Evolutionary conservation across 2,329 filamentous ascomycete genomes (phyloP), one percentile per base, ranked within the genome.

Genomic region (Scedosporium boydii): DNA sequence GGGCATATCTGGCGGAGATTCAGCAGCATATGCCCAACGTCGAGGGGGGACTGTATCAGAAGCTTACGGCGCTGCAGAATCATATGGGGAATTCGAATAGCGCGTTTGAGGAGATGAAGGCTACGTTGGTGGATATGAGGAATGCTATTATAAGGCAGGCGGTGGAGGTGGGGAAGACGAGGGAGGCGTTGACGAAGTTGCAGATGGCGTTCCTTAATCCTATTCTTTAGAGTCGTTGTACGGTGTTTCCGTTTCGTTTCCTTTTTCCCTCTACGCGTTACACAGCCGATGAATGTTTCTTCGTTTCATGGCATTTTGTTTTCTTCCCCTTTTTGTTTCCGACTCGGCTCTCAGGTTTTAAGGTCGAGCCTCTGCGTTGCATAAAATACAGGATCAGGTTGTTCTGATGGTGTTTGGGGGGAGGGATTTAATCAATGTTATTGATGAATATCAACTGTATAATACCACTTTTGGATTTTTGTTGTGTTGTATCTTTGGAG

Each of bases 11-110:
- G n/a, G 71, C 69, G 58, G 77, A 78, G 66, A 78, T 79, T 51
- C 76, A 79, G 67, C 74, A 76, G 42, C 77, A 79, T 67, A 78
- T 79, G 77, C 77, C 77, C 2, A 76, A 77, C 29, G 77, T 79
- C 1, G 77, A 79, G 68, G 77, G 78, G 60, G 77, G 77, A 0
- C 70, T 79, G 16, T 79, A 79, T 63, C 77, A 70, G 51, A 68
- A 69, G 64, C 64, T 69, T 23, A 68, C 66, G 23, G 63, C 66
- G 60, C 65, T 69, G 16, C 68, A 69, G 63, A 64, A 64, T 58
- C 63, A 66, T 26, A 66, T 65, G 65, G 62, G 62, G n/a, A 60
- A 59, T 14, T 63, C 63, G 34, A 61, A 46, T 12, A 59, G 58
- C 9, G 61, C 61, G 18, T 61, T 66, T 12, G 65, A 78, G 64